Evolutionary conservation across 495 filamentous ascomycete species (phyloP), one percentile per base, ranked within the genome.

Genomic region (Hapsidospora chrysogenum): DNA sequence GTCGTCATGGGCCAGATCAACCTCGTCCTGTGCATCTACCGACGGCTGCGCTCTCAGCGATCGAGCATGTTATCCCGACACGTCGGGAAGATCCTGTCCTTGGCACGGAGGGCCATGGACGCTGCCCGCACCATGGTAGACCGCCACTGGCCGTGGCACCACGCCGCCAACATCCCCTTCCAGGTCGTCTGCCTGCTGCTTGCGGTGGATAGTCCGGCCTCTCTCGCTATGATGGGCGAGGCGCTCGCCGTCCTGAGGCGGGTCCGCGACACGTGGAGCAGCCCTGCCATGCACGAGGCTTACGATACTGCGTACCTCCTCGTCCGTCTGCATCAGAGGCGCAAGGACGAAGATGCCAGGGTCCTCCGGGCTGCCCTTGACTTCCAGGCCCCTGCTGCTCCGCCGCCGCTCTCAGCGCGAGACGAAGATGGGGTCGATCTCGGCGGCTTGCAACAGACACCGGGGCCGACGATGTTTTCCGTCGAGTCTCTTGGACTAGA

Each of bases 101-200:
- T 54, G n/a, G 46, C 47, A 19, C 25, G 35, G 13, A 25, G 35
- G 8, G 42, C 37, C 10, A 29, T 45, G 2, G 28, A 35, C 3
- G 53, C 51, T 9, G 60, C 58, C 8, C 50, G 46, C 1, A 40
- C 37, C 3, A 33, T 45, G 3, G 27, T 35, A 3, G 53, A 50
- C 9, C 58, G 57, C 8, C 50, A 47, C 1, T 39, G 37, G 2
- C 63, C 64, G 0, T 73, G 68, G 68, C 64, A 66, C 36, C 61
- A 69, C 23, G 47, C 66, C 3, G 57, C 62, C 10, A 60, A 67
- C 29, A 58, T 65, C 1, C 60, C 67, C 2, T 70, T 73, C 33
- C 67, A 73, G 19, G 58, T 58, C 28, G 52, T 64, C 21, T 64
- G 64, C 36, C 42, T 66, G 3, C 54, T 70, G 10, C 52, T 73